Base-by-base conservation (phyloP, 1,139 yeast species). In the Casaregolazyma suthepensis region DNA sequence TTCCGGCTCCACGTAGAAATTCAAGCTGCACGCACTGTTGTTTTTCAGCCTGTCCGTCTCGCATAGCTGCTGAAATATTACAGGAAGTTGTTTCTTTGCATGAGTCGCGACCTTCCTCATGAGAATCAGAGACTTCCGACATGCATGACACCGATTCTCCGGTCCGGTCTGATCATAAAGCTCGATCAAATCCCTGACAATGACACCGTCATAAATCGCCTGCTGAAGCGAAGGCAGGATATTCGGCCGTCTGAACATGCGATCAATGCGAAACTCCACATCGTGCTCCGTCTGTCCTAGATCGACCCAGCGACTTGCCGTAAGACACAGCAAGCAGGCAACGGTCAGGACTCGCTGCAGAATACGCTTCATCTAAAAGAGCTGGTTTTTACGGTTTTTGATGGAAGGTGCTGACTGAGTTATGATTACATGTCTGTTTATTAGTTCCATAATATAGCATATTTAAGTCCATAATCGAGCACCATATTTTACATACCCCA, bases 111-210 rank as follows among this genome's bases (percentile, higher is more conserved):
- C 55, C 19, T 51, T 48, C 43, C 53, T 55, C 13, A 54, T 53
- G 5, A 56, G 42, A 18, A 53, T 52, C 13, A 58, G 48, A 12
- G 57, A 57, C 17, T 52, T 44, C 44, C 54, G 52, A 46, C 61
- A 58, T 1, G 52, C 56, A 20, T 52, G 38, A 19, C 48, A 45
- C 9, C 48, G 20, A 18, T 45, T 45, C 1, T 38, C 26, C 1
- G 48, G 48, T 10, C 23, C 48, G 13, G 55, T 29, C 26, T 52
- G 55, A 18, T 42, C 29, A 40, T 49, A 38, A 26, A 31, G 35
- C 15, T 15, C 23, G 10, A 49, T 31, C 5, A 52, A 43, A 23
- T 43, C 43, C 4, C 29, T 12, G 3, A 37, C 31, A n/a, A 52
- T 12, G n/a, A 46, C 20, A 12, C 52, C 51, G 29, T 45, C 29